Conservation (phyloP, 2,329 filamentous ascomycete genomes). For the Fusarium gaditjirri region DNA sequence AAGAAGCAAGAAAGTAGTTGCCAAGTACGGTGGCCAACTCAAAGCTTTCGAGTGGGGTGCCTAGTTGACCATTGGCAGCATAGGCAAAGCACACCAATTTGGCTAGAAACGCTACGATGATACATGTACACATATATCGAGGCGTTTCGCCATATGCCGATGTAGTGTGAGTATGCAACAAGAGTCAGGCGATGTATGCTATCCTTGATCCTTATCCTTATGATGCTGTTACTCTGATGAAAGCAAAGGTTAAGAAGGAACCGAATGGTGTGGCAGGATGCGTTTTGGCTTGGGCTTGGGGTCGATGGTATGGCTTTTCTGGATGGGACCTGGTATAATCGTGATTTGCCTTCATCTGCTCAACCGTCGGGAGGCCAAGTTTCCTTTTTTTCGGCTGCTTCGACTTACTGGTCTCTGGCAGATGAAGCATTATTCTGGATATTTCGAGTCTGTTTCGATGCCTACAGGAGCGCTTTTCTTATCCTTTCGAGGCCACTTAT, state of each 20-base stretch:
- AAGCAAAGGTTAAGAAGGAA: neutral
- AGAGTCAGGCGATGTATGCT: neutral
- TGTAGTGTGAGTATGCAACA: too few species aligned
- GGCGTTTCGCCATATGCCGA: too few species aligned
- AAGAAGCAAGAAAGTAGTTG: conserved; percentile 29
- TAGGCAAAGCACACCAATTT: too few species aligned
- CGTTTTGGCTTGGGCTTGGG: conserved; percentile 60
- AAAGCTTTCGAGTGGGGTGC: conserved; percentile 32
- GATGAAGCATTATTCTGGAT: conserved; percentile 24
- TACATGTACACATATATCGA: too few species aligned
- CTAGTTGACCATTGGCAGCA: conserved; percentile 25
- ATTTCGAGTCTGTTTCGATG: conserved; percentile 15
- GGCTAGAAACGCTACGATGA: too few species aligned
- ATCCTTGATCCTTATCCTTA: conserved; percentile 3
- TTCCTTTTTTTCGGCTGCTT: conserved; percentile 38
- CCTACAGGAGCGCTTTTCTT: conserved; percentile 24
- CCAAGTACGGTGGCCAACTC: conserved; percentile 22
- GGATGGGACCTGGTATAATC: conserved; percentile 63
- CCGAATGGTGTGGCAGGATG: conserved; percentile 52
- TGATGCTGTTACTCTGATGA: neutral
- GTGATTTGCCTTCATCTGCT: conserved; percentile 49
- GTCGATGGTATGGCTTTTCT: conserved; percentile 54
- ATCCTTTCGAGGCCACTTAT: conserved; percentile 28
- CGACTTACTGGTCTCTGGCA: conserved; percentile 31
- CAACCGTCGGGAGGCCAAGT: conserved; percentile 51